Base-by-base conservation (phyloP, 768 basidiomycete species). In the Daedaleopsis sinensis region DNA sequence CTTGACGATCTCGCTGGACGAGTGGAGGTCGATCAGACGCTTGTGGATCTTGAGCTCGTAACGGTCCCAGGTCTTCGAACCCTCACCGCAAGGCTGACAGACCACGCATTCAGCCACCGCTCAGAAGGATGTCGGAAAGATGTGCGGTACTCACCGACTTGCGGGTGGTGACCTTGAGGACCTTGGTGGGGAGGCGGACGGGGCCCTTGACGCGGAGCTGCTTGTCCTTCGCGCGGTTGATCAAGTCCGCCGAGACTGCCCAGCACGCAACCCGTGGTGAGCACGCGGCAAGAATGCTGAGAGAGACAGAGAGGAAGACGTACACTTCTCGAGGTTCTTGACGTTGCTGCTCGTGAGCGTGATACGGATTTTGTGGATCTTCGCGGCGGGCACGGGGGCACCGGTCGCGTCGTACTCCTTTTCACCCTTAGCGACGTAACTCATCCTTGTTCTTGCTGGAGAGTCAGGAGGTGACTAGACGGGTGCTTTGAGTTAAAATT, bases 21-120 rank as follows among this genome's bases (percentile, higher is more conserved):
- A 96, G 84, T 96, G 94, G 69, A 99, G 83, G 83, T 99, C 97
- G 73, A 99, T 98, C 76, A 99, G 85, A 72, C 97, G 93, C 83
- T 99, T 99, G 90, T 99, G 96, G 64, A 99, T 84, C 84, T 96
- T 96, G 81, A 99, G 89, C 81, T 99, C 96, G 80, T 95, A 98
- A 71, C 93, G 89, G 80, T 99, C 97, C 97, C 97, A 99, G 74
- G 97, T 99, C 89, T 99, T 99, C 70, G 97, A 98, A 84, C 97
- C 97, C 80, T 98, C 97, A 93, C 97, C 97, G 74, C 97, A 98
- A 79, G 97, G 93, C 93, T 97, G 39, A 12, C 38, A 44, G 27
- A 49, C 59, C 42, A 53, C 27, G 15, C 27, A 38, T 7, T 13
- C 38, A 18, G 3, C n/a, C 35, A 15, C 27, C 57, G 44, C n/a